Conservation (phyloP, 2,329 filamentous ascomycete species). For the Pestalotiopsis sp. region DNA sequence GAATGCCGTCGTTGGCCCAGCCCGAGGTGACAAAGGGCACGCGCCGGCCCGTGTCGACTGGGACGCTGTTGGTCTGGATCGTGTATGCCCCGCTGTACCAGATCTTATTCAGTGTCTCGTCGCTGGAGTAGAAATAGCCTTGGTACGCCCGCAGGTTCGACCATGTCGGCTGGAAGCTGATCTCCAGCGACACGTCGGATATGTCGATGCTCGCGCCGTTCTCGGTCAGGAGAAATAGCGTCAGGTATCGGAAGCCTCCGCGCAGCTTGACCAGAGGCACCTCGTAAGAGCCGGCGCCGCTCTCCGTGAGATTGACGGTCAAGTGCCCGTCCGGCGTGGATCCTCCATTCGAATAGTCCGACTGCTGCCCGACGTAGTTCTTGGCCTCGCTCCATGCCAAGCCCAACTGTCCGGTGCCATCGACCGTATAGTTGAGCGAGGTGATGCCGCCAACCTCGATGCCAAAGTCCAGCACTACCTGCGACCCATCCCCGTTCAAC, state of each 20-base stretch:
- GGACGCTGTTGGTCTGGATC: slow-evolving; percentile 39
- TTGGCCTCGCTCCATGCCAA: slow-evolving; percentile 45
- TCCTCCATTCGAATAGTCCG: slow-evolving; percentile 42
- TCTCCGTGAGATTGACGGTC: slow-evolving; percentile 35
- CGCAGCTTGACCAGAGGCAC: slow-evolving; percentile 42
- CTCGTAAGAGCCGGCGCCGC: slow-evolving; percentile 36
- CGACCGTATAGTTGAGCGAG: slow-evolving; percentile 3
- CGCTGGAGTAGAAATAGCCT: slow-evolving; percentile 55
- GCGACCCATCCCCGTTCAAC: not conserved
- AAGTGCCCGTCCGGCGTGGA: slow-evolving; percentile 38
- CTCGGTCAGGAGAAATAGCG: slow-evolving; percentile 38
- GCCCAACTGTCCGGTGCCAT: slow-evolving; percentile 28
- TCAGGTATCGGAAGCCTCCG: slow-evolving; percentile 47
- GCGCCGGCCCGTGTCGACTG: slow-evolving; percentile 27
- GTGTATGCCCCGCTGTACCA: slow-evolving; percentile 62
- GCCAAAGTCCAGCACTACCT: slow-evolving; percentile 11
- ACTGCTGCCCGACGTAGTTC: slow-evolving; percentile 42
- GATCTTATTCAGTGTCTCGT: slow-evolving; percentile 54
- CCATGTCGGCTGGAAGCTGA: slow-evolving; percentile 37
- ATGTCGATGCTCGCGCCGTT: slow-evolving; percentile 27
- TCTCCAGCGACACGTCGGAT: slow-evolving; percentile 25
- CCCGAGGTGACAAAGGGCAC: slow-evolving; percentile 26
- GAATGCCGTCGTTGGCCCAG: slow-evolving; percentile 30
- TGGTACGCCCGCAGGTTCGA: slow-evolving; percentile 54
- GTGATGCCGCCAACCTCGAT: slow-evolving; percentile 12